Evolutionary conservation across 306 rosid species (phyloP), one percentile per base, ranked within the genome.

Genomic region (Cucurbita moschata): DNA sequence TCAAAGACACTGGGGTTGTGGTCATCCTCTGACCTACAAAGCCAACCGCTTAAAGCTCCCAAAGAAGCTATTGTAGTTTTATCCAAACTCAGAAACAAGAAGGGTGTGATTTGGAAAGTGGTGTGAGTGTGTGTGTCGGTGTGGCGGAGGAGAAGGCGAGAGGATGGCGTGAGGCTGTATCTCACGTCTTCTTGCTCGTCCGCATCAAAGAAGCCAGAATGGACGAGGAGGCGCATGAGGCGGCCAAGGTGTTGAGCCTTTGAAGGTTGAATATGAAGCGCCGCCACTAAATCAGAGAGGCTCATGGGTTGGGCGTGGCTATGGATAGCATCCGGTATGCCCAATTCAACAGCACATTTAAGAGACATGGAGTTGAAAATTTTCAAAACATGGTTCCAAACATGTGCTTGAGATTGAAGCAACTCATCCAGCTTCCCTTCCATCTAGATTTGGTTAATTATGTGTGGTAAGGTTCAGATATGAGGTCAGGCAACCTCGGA

Each of bases 291-390:
- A 35, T 60, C 7, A 6, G 89, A 74, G 12, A 86, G 86, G n/a
- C 84, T 70, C 60, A 89, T 82, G 52, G 89, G 85, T 72, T 80
- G 62, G 73, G 84, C 90, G 65, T 85, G 79, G 37, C 64, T 79
- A 76, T 82, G 79, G 75, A 82, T 82, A 14, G 71, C 52, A 49
- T 82, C 82, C 16, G 76, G 80, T 26, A 82, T 78, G 76, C 73
- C 82, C n/a, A 82, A 44, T 37, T 82, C 72, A 5, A 76, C 44
- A 15, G 77, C 86, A 55, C 83, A 82, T 75, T 82, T 82, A 6
- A 82, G 71, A 18, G 82, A 55, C 82, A 80, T 80, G 54, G 78
- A 21, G 13, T 80, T 78, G 1, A 83, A 79, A 54, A 40, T 73
- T 39, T 50, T 80, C 3, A 72, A 18, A 6, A 53, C 3, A 14